Evolutionary conservation across 306 rosid genomes (phyloP).

Genomic region (Cyclanthera cordifolia): DNA sequence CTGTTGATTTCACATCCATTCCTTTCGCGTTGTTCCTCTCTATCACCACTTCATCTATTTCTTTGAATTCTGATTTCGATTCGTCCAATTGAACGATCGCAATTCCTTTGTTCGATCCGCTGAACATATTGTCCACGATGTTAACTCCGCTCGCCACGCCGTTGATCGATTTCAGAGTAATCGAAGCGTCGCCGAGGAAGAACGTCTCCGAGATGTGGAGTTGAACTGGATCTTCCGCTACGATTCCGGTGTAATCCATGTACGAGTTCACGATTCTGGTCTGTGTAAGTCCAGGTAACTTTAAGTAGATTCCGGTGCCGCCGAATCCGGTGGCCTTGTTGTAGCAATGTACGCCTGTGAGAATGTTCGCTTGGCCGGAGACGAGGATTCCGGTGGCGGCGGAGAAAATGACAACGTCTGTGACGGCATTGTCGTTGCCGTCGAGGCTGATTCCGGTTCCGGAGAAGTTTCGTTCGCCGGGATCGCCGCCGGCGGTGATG

Average conservation of each 20-base stretch:
- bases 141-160: conserved; percentile 52
- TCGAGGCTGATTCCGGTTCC: conserved; percentile 60
- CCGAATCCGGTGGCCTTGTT: conserved; percentile 90
- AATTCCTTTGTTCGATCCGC: conserved; percentile 44
- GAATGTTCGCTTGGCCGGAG: conserved; percentile 57
- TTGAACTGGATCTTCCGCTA: conserved; percentile 85
- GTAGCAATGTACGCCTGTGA: conserved; percentile 81
- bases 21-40: conserved; percentile 63
- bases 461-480: conserved; percentile 44
- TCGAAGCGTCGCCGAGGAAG: conserved; percentile 74
- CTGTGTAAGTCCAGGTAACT: conserved; percentile 58
- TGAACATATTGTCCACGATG: conserved; percentile 79
- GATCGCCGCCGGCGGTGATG: conserved; percentile 68
- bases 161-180: conserved; percentile 53
- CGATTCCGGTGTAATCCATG: conserved; percentile 74
- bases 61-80: conserved; percentile 40
- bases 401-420: conserved; percentile 78
- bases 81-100: conserved; percentile 56
- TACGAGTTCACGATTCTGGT: conserved; percentile 75
- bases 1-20: conserved; percentile 54
- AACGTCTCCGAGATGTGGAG: conserved; percentile 58
- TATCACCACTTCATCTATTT: conserved; percentile 54
- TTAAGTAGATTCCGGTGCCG: conserved; percentile 64
- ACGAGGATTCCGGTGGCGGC: conserved; percentile 54
- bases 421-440: conserved; percentile 72